Base-by-base conservation (phyloP, 2,329 filamentous ascomycete genomes). In the Hypoxylon rubiginosum region DNA sequence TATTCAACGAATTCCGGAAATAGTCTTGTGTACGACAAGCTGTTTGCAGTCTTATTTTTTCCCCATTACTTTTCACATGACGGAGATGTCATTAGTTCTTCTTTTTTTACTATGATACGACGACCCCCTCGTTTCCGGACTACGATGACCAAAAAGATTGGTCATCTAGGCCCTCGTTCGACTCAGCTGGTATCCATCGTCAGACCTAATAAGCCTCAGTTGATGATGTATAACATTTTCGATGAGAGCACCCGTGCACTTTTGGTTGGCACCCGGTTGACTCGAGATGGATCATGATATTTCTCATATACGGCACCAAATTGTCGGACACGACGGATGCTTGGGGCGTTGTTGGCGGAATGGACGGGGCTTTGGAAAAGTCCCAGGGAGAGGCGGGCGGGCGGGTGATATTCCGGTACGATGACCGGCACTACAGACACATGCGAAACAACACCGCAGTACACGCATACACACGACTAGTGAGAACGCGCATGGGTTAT, bases 281-380 rank as follows among this genome's bases (percentile, higher is more conserved):
- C 30, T 53, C 49, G 52, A 53, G 50, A 61, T 53, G 60, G 60
- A 53, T 52, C 56, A 64, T 51, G 52, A 58, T 24, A 13, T 41
- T 54, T 51, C 55, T 64, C 60, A 64, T 62, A 58, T 55, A 65
- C 46, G 55, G 34, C 34, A 62, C 36, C 30, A 48, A 41, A 51
- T 21, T 55, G 54, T 63, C 57, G 64, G 54, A 62, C 39, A 43
- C 19, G 9, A 57, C 48, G 50, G 60, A 57, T 45, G 43, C 45
- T 62, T 49, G 57, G 57, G 64, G 67, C 56, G 67, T 66, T 64
- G 67, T 45, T 51, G 67, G 64, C 50, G 67, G 64, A 61, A 67
- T 19, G 51, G 46, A 34, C 3, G 50, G 58, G 64, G 48, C 46
- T 58, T 55, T 58, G 64, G 58, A 62, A 64, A 67, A 61, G 57